Evolutionary conservation across 176 grass and related monocot species (phyloP), one percentile per base, ranked within the genome.

Genomic region (Saccharum officinarum): DNA sequence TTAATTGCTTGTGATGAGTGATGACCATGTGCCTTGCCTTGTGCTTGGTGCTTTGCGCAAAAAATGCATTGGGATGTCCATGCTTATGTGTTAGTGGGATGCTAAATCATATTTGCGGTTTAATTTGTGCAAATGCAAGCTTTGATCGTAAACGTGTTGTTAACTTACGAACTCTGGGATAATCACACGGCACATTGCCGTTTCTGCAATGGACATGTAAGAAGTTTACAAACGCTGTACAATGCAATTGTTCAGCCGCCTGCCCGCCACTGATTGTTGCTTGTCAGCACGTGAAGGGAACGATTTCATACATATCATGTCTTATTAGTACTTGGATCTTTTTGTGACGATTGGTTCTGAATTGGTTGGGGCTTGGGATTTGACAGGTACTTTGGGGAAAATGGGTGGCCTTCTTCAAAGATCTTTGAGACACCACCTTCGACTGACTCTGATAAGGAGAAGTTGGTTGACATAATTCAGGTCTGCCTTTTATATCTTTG

Each of bases 331-430:
- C 61, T 52, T 84, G 75, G 71, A 46, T 70, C 22, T 86, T 31
- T 45, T 45, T 28, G 18, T 83, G 68, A 78, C 66, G 50, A 82
- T 83, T 60, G 84, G 16, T 84, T 77, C 38, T 77, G 37, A 87
- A 68, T 80, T 67, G 26, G 33, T 72, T 69, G 55, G 5, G 16
- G 67, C 22, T 81, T 69, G 67, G 36, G 30, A 88, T 39, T 82
- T 87, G 26, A 16, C 80, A 98, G 96, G 96, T 98, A 95, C 69
- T 98, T 98, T 65, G 88, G 88, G 10, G 86, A 95, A 39, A 89
- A 98, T 73, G 96, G 96, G 73, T 98, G 96, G 96, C 93, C 96
- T 87, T 81, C 87, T 86, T 98, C 96, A 80, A 83, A 92, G 7
- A 88, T 98, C 44, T 95, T 79, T 69, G 88, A 91, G 57, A 86